Conservation (phyloP, 768 basidiomycete species). For the Macrolepiota fuliginosa region DNA sequence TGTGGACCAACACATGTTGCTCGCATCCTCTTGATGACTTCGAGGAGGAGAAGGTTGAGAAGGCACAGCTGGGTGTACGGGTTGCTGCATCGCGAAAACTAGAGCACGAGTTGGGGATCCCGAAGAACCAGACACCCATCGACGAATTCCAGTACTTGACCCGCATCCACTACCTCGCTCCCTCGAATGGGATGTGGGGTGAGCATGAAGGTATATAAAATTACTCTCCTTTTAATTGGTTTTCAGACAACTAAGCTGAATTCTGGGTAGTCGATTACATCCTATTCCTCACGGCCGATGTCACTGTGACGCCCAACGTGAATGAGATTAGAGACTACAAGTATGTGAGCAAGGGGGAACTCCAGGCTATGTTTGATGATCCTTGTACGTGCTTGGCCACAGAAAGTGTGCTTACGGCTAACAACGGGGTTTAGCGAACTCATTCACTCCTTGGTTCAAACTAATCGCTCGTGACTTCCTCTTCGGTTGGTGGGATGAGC, state of each 20-base stretch:
- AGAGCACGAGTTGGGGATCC: slow-evolving; percentile 95
- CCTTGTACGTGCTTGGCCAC: slow-evolving; percentile 44
- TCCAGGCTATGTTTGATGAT: slow-evolving; percentile 88
- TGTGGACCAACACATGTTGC: slow-evolving; percentile 99
- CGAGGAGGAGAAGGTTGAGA: slow-evolving; percentile 74
- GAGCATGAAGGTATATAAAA: slow-evolving; percentile 85
- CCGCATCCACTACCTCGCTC: slow-evolving; percentile 95
- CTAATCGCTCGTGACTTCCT: slow-evolving; percentile 95
- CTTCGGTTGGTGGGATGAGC: slow-evolving; percentile 98
- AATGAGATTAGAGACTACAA: slow-evolving; percentile 93
- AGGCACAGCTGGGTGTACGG: slow-evolving; percentile 78
- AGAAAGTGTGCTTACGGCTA: background rate
- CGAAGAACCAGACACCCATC: slow-evolving; percentile 67
- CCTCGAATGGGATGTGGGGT: slow-evolving; percentile 91
- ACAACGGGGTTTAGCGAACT: slow-evolving; percentile 53
- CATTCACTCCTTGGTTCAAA: slow-evolving; percentile 99
- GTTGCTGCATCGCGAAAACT: slow-evolving; percentile 94
- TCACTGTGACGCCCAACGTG: slow-evolving; percentile 72
- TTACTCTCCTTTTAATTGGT: background rate
- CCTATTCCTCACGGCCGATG: slow-evolving; percentile 88
- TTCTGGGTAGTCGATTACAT: slow-evolving; percentile 86
- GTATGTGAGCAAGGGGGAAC: slow-evolving; percentile 89
- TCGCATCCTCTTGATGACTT: slow-evolving; percentile 95
- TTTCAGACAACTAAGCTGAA: background rate
- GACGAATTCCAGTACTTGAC: slow-evolving; percentile 94